Evolutionary conservation across 2,329 filamentous ascomycete genomes (phyloP).

Genomic region (Thermomyces lanuginosus): DNA sequence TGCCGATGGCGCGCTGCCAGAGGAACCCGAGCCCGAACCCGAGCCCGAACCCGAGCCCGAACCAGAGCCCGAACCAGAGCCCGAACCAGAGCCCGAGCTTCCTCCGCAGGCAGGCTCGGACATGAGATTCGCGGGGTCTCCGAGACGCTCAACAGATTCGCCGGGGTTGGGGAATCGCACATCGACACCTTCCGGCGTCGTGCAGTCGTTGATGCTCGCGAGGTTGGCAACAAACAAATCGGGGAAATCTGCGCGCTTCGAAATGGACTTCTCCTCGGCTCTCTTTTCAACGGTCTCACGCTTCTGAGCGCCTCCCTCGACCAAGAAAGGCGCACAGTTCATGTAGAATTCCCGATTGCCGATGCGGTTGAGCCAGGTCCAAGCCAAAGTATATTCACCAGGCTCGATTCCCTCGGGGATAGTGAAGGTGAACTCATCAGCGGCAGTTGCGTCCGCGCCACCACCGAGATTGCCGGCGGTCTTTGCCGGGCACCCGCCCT

Average conservation of each 20-base stretch:
- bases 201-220: slow-evolving; percentile 46
- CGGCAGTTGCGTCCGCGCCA: slow-evolving; percentile 28
- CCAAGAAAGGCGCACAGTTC: slow-evolving; percentile 78
- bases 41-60: no score
- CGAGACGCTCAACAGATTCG: slow-evolving; percentile 35
- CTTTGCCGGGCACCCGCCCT: slow-evolving; percentile 66
- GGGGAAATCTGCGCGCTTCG: slow-evolving; percentile 47
- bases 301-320: slow-evolving; percentile 41
- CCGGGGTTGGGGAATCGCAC: slow-evolving; percentile 56
- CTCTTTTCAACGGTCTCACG: slow-evolving; percentile 16
- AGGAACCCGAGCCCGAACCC: slow-evolving; percentile 7
- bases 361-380: slow-evolving; percentile 88
- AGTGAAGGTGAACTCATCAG: slow-evolving; percentile 49
- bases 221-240: slow-evolving; percentile 64
- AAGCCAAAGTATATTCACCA: slow-evolving; percentile 68
- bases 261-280: slow-evolving; percentile 22
- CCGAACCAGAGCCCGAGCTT: no score
- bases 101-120: no score
- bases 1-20: slow-evolving; percentile 8
- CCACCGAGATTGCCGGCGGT: slow-evolving; percentile 41
- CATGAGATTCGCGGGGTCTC: slow-evolving; percentile 24
- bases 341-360: slow-evolving; percentile 97
- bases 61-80: no score
- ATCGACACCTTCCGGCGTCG: slow-evolving; percentile 38
- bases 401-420: slow-evolving; percentile 56